Conservation (phyloP, 495 filamentous ascomycete species). For the Penicillium subrubescens region DNA sequence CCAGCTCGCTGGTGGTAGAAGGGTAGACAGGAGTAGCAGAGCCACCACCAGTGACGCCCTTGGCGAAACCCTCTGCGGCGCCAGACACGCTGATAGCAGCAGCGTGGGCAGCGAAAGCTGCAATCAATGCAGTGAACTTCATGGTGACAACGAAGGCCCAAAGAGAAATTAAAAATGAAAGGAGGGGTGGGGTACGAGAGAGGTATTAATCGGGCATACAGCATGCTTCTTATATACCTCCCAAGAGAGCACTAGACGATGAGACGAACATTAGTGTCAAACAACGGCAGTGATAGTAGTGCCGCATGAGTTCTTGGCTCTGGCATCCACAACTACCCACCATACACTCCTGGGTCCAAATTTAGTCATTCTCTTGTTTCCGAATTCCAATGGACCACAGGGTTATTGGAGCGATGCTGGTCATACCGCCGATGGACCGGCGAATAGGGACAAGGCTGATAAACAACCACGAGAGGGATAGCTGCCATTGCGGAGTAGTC, state of each 20-base stretch:
- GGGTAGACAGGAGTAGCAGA: slow-evolving; percentile 42
- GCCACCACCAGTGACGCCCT: slow-evolving; percentile 45
- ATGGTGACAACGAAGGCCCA: slow-evolving; percentile 14
- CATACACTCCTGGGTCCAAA: neutral
- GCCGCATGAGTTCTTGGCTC: neutral
- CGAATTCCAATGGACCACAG: slow-evolving; percentile 7
- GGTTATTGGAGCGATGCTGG: neutral
- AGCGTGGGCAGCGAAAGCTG: slow-evolving; percentile 29
- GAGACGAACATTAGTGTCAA: neutral
- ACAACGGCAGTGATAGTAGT: neutral
- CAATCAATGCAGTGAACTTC: slow-evolving; percentile 23
- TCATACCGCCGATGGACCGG: slow-evolving; percentile 2
- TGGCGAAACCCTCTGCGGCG: slow-evolving; percentile 45
- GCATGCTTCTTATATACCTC: slow-evolving; percentile 7
- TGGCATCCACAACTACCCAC: neutral
- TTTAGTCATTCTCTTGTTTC: slow-evolving; percentile 6
- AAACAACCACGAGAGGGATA: neutral
- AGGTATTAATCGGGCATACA: neutral
- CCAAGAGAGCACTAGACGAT: neutral
- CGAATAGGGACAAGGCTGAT: neutral
- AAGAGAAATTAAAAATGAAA: slow-evolving; percentile 6
- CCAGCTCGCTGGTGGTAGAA: slow-evolving; percentile 40
- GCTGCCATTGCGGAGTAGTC: slow-evolving; percentile 5
- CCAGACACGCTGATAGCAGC: slow-evolving; percentile 38
- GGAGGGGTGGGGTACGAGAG: neutral